Percentiles rank a stretch among this genome's conserved stretches.
Evolutionary conservation across 352 stramenopile genomes (phyloP).

Genomic region (Pseudoperonospora humuli): DNA sequence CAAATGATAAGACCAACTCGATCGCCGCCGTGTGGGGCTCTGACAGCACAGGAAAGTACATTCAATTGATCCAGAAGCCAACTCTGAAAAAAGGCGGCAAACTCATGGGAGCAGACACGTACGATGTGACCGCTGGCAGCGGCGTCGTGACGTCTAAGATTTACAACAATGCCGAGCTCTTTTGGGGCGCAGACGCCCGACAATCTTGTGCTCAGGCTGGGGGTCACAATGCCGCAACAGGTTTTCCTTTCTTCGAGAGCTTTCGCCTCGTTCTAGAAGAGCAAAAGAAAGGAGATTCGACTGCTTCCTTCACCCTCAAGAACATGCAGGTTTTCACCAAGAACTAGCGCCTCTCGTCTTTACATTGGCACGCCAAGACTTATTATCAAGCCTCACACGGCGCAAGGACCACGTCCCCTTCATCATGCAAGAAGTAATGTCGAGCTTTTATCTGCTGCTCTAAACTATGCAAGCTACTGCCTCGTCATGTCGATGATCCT

Average conservation of each 20-base stretch:
- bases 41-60: constrained; percentile 53
- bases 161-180: constrained; percentile 68
- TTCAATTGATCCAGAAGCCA: constrained; percentile 68
- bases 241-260: constrained; percentile 73
- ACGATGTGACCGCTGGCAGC: constrained; percentile 42
- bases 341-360: too few relatives aligned
- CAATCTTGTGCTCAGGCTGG: constrained; percentile 32
- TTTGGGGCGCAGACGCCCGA: constrained; percentile 49
- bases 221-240: constrained; percentile 53
- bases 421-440: too few relatives aligned
- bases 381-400: too few relatives aligned
- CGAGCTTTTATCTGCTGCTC: too few relatives aligned
- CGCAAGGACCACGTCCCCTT: too few relatives aligned
- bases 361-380: too few relatives aligned
- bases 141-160: constrained; percentile 53
- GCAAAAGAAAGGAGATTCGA: constrained; percentile 65
- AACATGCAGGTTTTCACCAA: constrained; percentile 71
- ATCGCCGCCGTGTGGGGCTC: constrained; percentile 60
- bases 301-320: constrained; percentile 60
- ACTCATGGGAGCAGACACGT: constrained; percentile 44
- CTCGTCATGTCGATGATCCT: too few relatives aligned
- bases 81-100: constrained; percentile 53
- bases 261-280: constrained; percentile 70
- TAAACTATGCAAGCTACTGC: too few relatives aligned
- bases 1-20: constrained; percentile 44